Base-by-base conservation (phyloP, 2,329 filamentous ascomycete genomes). In the Diaporthe citri region DNA sequence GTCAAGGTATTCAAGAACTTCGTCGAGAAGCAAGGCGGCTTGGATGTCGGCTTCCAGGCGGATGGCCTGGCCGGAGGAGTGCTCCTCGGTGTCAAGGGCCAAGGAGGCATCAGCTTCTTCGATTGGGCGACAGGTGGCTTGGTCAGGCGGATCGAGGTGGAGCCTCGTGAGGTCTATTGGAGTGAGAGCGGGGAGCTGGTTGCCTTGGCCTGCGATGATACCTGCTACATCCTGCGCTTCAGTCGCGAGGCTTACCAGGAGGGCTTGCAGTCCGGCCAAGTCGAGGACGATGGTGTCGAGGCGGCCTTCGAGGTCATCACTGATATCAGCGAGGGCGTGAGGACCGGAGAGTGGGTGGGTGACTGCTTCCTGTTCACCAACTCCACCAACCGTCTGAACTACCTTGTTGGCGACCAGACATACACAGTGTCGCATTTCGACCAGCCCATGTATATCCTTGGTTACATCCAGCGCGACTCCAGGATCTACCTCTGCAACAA, bases 311-410 rank as follows among this genome's bases (percentile, higher is more conserved):
- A 98, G 82, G 94, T 98, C 39, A 94, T 98, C 72, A 98, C 96
- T 34, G 97, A 98, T 82, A 95, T 98, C 81, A 96, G 93, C 82
- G 97, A 98, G 86, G 94, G 93, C 77, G 95, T 98, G 70, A 94
- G 95, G 78, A 98, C 96, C 28, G 97, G 96, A 79, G 94, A 97
- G 86, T 99, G 97, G 97, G 94, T 99, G 74, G 97, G 97, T 77
- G 97, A 99, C 86, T 98, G 96, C 87, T 98, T 99, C 89, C 96
- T 98, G 83, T 99, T 98, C 89, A 98, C 97, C 73, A 98, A 97
- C 88, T 94, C 90, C 83, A 97, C 96, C 13, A 98, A 98, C 88
- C 94, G 97, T 77, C 89, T 99, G 76, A 98, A 98, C 88, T 98
- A 98, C 86, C 91, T 99, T 31, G 96, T 99, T 20, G 97, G 97